Conservation (phyloP, 441 rosid species). For the Erodium moschatum region DNA sequence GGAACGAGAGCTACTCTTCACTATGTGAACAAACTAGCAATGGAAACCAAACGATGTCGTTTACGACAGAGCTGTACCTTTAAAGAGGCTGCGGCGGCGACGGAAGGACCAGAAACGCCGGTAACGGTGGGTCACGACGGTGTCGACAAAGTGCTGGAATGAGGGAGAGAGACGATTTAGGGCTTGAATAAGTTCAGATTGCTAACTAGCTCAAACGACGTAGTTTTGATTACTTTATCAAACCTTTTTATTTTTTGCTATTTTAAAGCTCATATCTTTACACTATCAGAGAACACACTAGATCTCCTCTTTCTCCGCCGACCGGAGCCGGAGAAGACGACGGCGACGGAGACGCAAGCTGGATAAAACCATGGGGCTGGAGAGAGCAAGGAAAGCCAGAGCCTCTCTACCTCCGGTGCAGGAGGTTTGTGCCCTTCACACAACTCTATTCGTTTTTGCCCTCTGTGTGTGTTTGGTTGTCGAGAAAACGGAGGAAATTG, state of each 20-base stretch:
- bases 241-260: too few relatives aligned
- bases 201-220: too few relatives aligned
- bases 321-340: conserved; percentile 6
- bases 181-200: neutral
- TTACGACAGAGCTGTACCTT: neutral
- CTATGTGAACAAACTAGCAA: too few relatives aligned
- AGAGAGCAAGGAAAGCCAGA: conserved; percentile 36
- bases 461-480: conserved; percentile 14
- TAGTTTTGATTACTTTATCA: too few relatives aligned
- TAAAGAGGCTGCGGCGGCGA: neutral
- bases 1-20: too few relatives aligned
- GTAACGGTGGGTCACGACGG: neutral
- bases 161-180: neutral
- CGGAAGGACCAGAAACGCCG: neutral
- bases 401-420: conserved; percentile 59
- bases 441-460: neutral
- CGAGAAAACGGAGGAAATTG: conserved; percentile 11
- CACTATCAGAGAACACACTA: neutral
- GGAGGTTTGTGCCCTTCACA: conserved; percentile 32
- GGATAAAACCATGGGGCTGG: conserved; percentile 44
- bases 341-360: neutral
- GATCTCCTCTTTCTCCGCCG: conserved; percentile 1
- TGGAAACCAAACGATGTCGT: neutral
- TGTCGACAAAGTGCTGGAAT: neutral
- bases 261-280: too few relatives aligned